A percentile compares a stretch with the other conserved stretches of the same genome.
Evolutionary conservation across 1,284 basidiomycete genomes (phyloP).

Genomic region (Laetiporus sulphureus): DNA sequence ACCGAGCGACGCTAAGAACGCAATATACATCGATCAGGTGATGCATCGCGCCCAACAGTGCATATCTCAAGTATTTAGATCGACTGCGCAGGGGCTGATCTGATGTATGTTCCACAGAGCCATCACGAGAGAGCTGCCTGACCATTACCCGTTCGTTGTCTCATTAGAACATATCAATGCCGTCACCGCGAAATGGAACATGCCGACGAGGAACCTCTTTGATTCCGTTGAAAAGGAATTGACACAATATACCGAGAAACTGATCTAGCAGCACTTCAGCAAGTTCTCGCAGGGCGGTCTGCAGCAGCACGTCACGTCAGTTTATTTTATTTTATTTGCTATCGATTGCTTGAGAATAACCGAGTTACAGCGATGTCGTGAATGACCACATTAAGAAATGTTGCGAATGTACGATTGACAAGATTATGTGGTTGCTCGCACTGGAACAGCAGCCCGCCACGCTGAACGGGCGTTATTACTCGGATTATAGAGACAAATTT

Average conservation of each 20-base stretch:
- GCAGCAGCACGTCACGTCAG: constrained; percentile 46
- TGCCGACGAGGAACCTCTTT: constrained; percentile 41
- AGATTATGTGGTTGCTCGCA: constrained; percentile 38
- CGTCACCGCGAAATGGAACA: constrained; percentile 40
- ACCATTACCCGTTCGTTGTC: constrained; percentile 54
- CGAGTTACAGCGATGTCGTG: constrained; percentile 34
- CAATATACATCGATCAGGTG: constrained; percentile 55
- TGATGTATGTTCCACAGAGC: constrained; percentile 42
- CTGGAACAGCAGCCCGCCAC: constrained; percentile 52
- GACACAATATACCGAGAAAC: constrained; percentile 28
- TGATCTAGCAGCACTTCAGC: constrained; percentile 41
- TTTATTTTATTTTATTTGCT: constrained; percentile 3
- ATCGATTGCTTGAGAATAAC: background rate
- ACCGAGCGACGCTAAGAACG: constrained; percentile 5
- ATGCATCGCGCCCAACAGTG: constrained; percentile 42
- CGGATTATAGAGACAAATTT: constrained; percentile 53
- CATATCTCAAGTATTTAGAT: constrained; percentile 11
- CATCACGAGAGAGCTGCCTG: constrained; percentile 58
- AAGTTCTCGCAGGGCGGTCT: constrained; percentile 45
- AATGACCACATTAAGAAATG: constrained; percentile 19
- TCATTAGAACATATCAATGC: constrained; percentile 39
- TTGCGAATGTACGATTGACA: constrained; percentile 3
- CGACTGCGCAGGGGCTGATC: constrained; percentile 10
- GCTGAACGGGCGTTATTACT: constrained; percentile 52
- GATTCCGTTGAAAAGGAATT: constrained; percentile 34